A percentile compares a stretch with the other conserved stretches of the same genome.
These are phyloP conservation scores for Trifolium dubium DNA, from an alignment of 306 rosid species.

Conservation along the genomic window DNA sequence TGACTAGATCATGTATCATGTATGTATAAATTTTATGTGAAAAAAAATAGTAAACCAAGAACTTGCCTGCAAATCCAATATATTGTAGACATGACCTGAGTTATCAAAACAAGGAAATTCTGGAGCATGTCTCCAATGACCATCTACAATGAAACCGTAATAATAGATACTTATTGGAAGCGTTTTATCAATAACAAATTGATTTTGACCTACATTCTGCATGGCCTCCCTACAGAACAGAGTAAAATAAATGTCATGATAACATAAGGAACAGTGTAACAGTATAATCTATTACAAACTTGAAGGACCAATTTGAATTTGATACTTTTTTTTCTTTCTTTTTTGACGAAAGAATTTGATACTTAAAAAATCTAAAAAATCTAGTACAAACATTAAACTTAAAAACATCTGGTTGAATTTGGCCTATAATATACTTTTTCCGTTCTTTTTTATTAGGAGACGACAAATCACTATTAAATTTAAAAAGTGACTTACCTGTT, in stretches of 20 bases:
- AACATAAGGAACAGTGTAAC: neutral
- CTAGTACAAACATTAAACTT: too few relatives aligned
- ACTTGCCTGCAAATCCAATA: constrained; percentile 70
- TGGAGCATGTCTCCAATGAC: constrained; percentile 70
- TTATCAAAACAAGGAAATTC: constrained; percentile 62
- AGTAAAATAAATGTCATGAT: neutral
- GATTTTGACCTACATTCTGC: constrained; percentile 49
- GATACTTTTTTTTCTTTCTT: too few relatives aligned
- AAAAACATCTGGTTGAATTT: too few relatives aligned
- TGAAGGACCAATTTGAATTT: too few relatives aligned
- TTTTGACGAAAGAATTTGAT: too few relatives aligned
- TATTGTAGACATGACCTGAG: constrained; percentile 65
- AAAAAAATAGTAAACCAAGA: neutral
- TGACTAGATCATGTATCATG: neutral
- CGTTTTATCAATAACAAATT: constrained; percentile 52
- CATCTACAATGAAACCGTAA: constrained; percentile 82
- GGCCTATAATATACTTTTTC: too few relatives aligned
- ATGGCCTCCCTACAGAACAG: constrained; percentile 64
- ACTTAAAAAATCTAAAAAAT: too few relatives aligned
- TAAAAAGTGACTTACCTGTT: too few relatives aligned
- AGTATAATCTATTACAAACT: too few relatives aligned
- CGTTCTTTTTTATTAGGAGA: too few relatives aligned
- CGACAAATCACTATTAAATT: too few relatives aligned
- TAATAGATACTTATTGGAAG: constrained; percentile 72
- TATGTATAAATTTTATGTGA: neutral